Evolutionary conservation across 371 early-diverging fungal species (phyloP), one percentile per base, ranked within the genome.

Genomic region (Mortierella sp.): DNA sequence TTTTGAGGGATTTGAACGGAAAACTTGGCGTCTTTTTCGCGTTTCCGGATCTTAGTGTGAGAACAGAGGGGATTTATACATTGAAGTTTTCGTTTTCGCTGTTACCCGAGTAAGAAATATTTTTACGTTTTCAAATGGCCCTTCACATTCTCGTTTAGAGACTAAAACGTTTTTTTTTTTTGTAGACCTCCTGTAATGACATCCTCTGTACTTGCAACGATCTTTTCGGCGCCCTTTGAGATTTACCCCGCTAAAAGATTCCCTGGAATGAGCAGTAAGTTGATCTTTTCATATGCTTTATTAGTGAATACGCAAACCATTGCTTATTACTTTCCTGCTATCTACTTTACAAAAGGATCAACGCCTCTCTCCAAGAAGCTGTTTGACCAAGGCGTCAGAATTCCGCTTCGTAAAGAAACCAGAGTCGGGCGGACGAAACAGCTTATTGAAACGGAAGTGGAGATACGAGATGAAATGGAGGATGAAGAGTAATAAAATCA

Each of bases 371-470:
- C 95, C 15, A 91, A 94, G 61, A 87, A 88, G 4, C 90, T 96
- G 84, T 95, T 96, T 4, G 92, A 93, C 48, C 96, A 96, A 77
- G 96, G 96, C 0, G 83, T 96, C 19, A 94, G 95, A 72, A 95
- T 96, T 63, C 93, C 95, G 11, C 92, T 96, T 65, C 89, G 96
- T 41, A 96, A 95, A 65, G 94, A 95, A 57, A 69, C 66, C 21
- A 41, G 76, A 47, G 70, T 76, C 13, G 63, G 67, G 1, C 70
- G 76, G 43, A 24, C 58, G n/a, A 70, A 66, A 63, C 58, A 52
- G 8, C 66, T 76, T 7, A 55, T 76, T 11, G 61, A 40, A 21
- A 45, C 70, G 24, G 74, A 74, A 19, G 40, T 36, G 7, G 72
- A 65, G 43, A 55, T 36, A 28, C 19, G 36, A n/a, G 72, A 55